Percentiles rank a stretch among this genome's conserved stretches.
Conservation (phyloP, 1,284 basidiomycete species). For the Ceratobasidium sp. region DNA sequence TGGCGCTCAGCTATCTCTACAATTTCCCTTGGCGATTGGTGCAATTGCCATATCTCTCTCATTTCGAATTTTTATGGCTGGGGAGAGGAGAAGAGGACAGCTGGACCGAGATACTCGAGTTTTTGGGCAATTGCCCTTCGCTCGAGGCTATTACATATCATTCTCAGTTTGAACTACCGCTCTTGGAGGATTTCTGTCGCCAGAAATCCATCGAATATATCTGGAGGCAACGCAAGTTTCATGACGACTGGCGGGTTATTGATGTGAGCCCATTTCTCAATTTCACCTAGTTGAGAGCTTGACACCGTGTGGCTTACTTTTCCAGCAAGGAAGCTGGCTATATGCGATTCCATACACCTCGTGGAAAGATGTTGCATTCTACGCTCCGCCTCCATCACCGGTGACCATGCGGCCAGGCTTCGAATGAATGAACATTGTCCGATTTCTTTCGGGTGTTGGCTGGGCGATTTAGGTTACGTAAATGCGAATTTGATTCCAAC, state of each 20-base stretch:
- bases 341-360: slow-evolving; percentile 5
- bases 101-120: background rate
- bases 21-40: slow-evolving; percentile 17
- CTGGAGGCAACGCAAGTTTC: background rate
- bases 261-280: background rate
- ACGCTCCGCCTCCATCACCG: background rate
- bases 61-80: slow-evolving; percentile 18
- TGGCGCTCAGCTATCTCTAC: slow-evolving; percentile 5
- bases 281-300: no score
- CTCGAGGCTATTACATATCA: slow-evolving; percentile 1
- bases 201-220: background rate
- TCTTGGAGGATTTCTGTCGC: background rate
- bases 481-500: no score
- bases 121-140: background rate
- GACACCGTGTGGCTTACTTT: background rate
- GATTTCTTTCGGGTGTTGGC: no score
- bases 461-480: no score
- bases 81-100: background rate
- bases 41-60: slow-evolving; percentile 1
- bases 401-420: background rate
- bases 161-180: background rate
- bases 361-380: background rate
- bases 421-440: no score
- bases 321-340: background rate
- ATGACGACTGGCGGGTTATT: background rate